Evolutionary conservation across 805 yeast species (phyloP).

Genomic region (Nematodospora valgi): DNA sequence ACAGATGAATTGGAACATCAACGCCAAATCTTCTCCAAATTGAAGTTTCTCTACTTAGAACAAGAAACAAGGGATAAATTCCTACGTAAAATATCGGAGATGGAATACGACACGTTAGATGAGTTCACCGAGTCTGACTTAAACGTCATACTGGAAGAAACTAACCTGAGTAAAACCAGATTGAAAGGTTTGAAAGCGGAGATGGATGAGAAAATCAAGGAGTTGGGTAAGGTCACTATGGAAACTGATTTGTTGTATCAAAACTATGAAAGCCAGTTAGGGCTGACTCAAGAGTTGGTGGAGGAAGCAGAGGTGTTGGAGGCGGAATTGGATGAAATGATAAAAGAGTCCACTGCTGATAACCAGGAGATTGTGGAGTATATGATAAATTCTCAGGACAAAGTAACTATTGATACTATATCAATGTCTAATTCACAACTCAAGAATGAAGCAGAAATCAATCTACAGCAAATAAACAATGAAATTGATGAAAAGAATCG

Average conservation of each 20-base stretch:
- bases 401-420: too few relatives aligned
- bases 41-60: conserved; percentile 65
- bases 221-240: conserved; percentile 24
- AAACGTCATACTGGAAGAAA: conserved; percentile 18
- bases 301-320: not conserved
- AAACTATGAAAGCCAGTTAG: not conserved
- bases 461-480: too few relatives aligned
- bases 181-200: conserved; percentile 23
- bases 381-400: too few relatives aligned
- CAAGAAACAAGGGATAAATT: conserved; percentile 71
- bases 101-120: conserved; percentile 6
- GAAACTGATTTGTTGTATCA: conserved; percentile 15
- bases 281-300: not conserved
- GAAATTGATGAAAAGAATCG: too few relatives aligned
- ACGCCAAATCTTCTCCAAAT: conserved; percentile 45
- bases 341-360: too few relatives aligned
- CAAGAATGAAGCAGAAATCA: too few relatives aligned
- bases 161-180: conserved; percentile 17
- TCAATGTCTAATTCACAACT: too few relatives aligned
- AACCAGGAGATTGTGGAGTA: not conserved
- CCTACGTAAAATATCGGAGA: conserved; percentile 46
- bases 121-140: conserved; percentile 20
- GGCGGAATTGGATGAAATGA: not conserved
- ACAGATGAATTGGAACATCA: conserved; percentile 34
- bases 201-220: conserved; percentile 23